These are phyloP conservation scores for Aspergillus neoniger DNA, from an alignment of 2,329 filamentous ascomycete genomes.

Conservation along the genomic window DNA sequence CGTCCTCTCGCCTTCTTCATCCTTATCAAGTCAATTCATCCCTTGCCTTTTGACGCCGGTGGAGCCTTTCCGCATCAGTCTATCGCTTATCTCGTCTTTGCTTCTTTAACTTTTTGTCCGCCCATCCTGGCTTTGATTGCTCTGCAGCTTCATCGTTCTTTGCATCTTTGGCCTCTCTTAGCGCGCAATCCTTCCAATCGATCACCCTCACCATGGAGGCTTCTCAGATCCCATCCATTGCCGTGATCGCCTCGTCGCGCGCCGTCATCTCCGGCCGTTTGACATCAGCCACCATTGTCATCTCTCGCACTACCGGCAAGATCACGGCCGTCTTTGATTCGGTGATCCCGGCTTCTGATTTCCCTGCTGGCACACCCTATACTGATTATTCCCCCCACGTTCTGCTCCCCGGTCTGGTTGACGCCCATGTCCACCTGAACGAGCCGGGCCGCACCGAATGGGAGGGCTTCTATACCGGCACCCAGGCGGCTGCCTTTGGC, in stretches of 20 bases:
- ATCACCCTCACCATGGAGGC: slow-evolving; percentile 22
- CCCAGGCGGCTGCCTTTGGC: slow-evolving; percentile 87
- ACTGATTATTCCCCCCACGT: slow-evolving; percentile 82
- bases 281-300: slow-evolving; percentile 77
- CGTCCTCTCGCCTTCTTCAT: slow-evolving; percentile 4
- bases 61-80: slow-evolving; percentile 4
- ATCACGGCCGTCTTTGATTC: slow-evolving; percentile 74
- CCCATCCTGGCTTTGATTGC: slow-evolving; percentile 12
- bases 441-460: slow-evolving; percentile 96
- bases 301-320: slow-evolving; percentile 79
- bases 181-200: slow-evolving; percentile 4
- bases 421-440: slow-evolving; percentile 96
- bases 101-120: slow-evolving; percentile 15
- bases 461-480: slow-evolving; percentile 97
- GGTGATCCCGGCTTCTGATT: slow-evolving; percentile 72
- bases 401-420: slow-evolving; percentile 86
- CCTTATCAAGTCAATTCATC: slow-evolving; percentile 11
- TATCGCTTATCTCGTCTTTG: slow-evolving; percentile 1
- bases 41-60: slow-evolving; percentile 8
- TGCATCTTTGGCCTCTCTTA: slow-evolving; percentile 7
- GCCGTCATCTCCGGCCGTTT: slow-evolving; percentile 76
- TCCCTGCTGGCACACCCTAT: slow-evolving; percentile 73
- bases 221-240: slow-evolving; percentile 52
- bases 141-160: slow-evolving; percentile 13
- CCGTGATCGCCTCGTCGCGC: slow-evolving; percentile 79